Base-by-base conservation (phyloP, 78 protist genomes). In the Blattamonas nauphoetae region DNA sequence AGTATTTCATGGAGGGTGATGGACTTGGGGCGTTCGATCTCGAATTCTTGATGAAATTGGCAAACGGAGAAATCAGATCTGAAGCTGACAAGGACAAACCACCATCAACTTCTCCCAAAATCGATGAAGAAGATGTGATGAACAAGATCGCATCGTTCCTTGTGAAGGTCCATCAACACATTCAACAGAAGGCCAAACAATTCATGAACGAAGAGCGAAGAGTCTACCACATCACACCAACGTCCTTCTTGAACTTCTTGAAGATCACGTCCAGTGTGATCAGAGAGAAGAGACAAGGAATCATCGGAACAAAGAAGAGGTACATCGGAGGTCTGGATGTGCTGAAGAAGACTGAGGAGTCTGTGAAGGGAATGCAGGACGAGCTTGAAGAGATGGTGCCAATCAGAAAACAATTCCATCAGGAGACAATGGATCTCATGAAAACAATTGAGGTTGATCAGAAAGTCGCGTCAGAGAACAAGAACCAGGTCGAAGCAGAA, bases 301-400 rank as follows among this genome's bases (percentile, higher is more conserved):
- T 92, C 1, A 32, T 11, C 21, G 0, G 2, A 36, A 35, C 11
- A 21, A 45, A 85, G 80, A 5, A 21, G 11, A 77, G 94, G 2
- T 93, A 88, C 88, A 91, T 87, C 44, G 42, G 35, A 45, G 97
- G 97, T 1, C 84, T 94, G 1, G 89, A 64, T 6, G 71, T 87
- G 87, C 92, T 94, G 42, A 2, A 1, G 34, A 2, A 0, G 3
- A 90, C 95, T 41, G 91, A 92, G n/a, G 87, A 4, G 36, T 71
- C 85, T 41, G 94, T 95, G 0, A 93, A 44, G 41, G 45, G 0
- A 42, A 89, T 94, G 94, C 78, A 91, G 87, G 44, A 35, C 3
- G 93, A 87, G 45, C 85, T 93, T 6, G 84, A 2, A 6, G 43
- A 87, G 41, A 33, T 93, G 86, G 78, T 92, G 88, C 95, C 95